phyloP scores from a whole-genome alignment of 2,329 filamentous ascomycete species.

The Alternaria sp. region DNA sequence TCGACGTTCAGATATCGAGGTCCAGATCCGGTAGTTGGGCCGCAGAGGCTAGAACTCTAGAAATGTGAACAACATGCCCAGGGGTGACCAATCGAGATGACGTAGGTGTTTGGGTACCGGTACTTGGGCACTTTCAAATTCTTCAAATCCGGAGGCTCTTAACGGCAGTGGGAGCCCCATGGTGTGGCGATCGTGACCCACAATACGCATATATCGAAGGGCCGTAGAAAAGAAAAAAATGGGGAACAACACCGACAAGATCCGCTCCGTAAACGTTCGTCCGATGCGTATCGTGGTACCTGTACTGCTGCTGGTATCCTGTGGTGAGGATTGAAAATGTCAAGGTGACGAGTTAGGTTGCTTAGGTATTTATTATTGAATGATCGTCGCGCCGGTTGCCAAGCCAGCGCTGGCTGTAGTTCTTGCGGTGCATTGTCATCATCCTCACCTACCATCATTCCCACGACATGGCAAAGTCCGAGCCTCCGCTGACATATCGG shows the following conservation, averaged over 20 bases:
- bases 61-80: neutral
- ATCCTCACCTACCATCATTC: neutral
- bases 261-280: neutral
- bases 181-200: constrained; percentile 2
- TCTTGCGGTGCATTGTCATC: neutral
- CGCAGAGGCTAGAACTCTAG: neutral
- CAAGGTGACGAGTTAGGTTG: neutral
- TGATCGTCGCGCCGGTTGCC: neutral
- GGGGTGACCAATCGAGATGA: neutral
- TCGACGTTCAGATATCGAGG: neutral
- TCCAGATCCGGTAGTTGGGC: neutral
- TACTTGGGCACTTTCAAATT: neutral
- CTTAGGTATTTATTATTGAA: neutral
- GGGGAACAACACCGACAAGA: neutral
- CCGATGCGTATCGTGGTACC: neutral
- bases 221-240: constrained; percentile 3
- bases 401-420: neutral
- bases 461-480: neutral
- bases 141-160: neutral
- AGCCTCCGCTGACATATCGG: neutral
- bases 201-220: constrained; percentile 7
- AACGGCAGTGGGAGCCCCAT: neutral
- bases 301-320: neutral
- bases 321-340: neutral
- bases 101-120: neutral